Evolutionary conservation across 2,329 filamentous ascomycete species (phyloP), one percentile per base, ranked within the genome.

Genomic region (Parastagonospora nodorum): DNA sequence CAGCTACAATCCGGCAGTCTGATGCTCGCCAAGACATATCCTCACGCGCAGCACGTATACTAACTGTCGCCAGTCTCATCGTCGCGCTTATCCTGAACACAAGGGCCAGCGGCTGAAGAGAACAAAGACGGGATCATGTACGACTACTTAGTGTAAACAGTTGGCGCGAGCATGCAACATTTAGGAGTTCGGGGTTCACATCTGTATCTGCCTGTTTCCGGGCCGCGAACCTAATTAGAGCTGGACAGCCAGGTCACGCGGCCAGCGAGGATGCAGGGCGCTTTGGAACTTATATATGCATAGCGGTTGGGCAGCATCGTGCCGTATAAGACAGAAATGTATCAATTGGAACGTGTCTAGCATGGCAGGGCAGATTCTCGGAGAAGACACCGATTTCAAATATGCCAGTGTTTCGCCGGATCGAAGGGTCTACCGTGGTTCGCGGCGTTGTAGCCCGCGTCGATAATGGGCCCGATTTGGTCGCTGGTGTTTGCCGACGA

Each of bases 41-140:
- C 64, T 68, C 46, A 68, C 53, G 3, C 33, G 3, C 8, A 10
- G 12, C 31, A 45, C 19, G 19, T 24, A 24, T 24, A 24, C 19
- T 24, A 24, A 24, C 19, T 24, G 3, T 24, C 19, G 28, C 9
- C 63, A 95, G 91, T 39, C 84, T 97, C 61, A 97, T 97, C 71
- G 92, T 97, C 55, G 91, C 90, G 50, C 84, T 97, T 37, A 93
- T 97, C 70, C 84, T 97, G 70, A 96, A 96, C 84, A 94, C 90
- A 56, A 91, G 91, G 80, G 87, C 82, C 79, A 86, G 82, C 77
- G 84, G 83, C 51, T 77, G 67, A 72, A 53, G 27, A 37, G 28
- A 32, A 36, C 30, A 36, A 33, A 42, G 38, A 45, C 39, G 33
- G 33, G 44, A 51, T 31, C 40, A 47, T 71, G 69, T 71, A 72